Base-by-base conservation (phyloP, 352 stramenopile species). In the Globisporangium ultimum region DNA sequence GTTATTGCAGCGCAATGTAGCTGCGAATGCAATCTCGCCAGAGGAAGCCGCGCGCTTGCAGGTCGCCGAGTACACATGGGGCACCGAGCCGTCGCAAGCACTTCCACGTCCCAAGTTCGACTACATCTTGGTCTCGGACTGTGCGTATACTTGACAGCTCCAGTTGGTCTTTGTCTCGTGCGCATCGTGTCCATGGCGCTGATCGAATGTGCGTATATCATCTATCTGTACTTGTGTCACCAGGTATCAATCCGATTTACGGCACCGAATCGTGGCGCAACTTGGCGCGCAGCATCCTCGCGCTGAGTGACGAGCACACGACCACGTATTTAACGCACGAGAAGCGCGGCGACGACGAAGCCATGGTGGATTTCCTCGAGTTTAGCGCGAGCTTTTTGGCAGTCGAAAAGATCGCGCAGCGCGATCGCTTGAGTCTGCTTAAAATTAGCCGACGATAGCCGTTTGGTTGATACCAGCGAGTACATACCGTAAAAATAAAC, bases 201-300 rank as follows among this genome's bases (percentile, higher is more conserved):
- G 24, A 18, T 9, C n/a, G 11, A 11, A 4, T 38, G 20, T 17
- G 15, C 18, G 34, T 48, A 20, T 15, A 12, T 13, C 14, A 14
- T 36, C 46, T 17, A 10, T 45, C 32, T 11, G 12, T 42, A 18
- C 18, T 21, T 38, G 13, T 20, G 22, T 12, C 12, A 24, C 8
- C 34, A 85, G 75, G 75, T 55, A 92, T 94, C 58, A 94, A 94
- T 48, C 82, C 85, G 50, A 91, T 94, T 58, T 94, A 94, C 65
- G 85, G 83, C 42, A 63, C 71, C 55, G 75, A 92, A 28, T 92
- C 82, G 43, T 94, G 85, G 85, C 68, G 83, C 20, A 82, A 89
- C 38, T 66, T 94, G 12, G 85, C 83, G 13, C 62, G 71, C 38
- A 92, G 80, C 53, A 92, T 94, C 54, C 28, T 60, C 43, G 70